Evolutionary conservation across 73 alveolate genomes (phyloP).

Genomic region (Symbiodinium pilosum): DNA sequence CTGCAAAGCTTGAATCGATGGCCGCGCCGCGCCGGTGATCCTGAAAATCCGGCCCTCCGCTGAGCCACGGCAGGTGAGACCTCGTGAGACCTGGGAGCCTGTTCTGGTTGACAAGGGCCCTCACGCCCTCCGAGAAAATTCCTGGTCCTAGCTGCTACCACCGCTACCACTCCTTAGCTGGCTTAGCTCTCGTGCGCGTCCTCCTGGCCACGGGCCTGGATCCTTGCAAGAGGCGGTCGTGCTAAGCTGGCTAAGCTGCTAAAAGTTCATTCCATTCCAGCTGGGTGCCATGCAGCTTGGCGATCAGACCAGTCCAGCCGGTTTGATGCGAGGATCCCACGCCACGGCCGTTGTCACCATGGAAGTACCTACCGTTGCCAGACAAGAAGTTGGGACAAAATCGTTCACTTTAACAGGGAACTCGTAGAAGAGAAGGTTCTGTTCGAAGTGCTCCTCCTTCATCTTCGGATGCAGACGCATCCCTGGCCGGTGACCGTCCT

Average conservation of each 20-base stretch:
- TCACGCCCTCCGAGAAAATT: no score
- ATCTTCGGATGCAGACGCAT: slow-evolving; percentile 86
- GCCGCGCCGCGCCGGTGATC: neutral
- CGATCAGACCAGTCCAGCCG: slow-evolving; percentile 88
- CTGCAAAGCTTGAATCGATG: neutral
- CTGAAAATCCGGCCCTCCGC: no score
- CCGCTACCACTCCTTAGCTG: no score
- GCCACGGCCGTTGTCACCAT: slow-evolving; percentile 85
- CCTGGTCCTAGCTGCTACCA: no score
- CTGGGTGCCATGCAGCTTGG: slow-evolving; percentile 55
- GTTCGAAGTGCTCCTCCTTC: slow-evolving; percentile 60
- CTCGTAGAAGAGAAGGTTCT: slow-evolving; percentile 61
- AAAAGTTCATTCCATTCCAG: no score
- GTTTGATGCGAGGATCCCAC: slow-evolving; percentile 90
- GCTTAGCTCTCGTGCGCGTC: slow-evolving; percentile 70
- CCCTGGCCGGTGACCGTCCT: slow-evolving; percentile 80
- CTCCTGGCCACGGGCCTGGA: slow-evolving; percentile 63
- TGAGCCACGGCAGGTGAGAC: no score
- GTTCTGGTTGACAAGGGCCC: no score
- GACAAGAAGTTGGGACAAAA: no score
- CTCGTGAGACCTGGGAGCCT: no score
- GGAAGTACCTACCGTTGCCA: slow-evolving; percentile 59
- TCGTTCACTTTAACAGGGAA: neutral
- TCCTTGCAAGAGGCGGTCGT: neutral
- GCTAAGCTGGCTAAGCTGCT: no score